phyloP scores from a whole-genome alignment of 139 green algal species.

The Chlamydomonas schloesseri region DNA sequence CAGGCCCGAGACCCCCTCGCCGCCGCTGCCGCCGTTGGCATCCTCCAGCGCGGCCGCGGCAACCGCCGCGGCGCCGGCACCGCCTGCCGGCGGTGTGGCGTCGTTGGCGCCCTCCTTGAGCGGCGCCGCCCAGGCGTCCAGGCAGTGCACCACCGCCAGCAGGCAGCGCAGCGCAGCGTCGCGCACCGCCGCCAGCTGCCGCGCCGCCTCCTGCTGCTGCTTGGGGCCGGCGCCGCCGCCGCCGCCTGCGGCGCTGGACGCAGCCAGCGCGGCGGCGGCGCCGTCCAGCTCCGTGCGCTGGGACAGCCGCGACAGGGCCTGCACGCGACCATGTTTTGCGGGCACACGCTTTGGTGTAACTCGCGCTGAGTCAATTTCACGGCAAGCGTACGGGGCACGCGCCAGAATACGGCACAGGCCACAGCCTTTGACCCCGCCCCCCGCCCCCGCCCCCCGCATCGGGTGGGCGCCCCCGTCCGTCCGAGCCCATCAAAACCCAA shows the following conservation, averaged over 20 bases:
- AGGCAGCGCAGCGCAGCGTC: slow-evolving; percentile 46
- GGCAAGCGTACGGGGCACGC: too few relatives aligned
- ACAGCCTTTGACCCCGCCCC: too few relatives aligned
- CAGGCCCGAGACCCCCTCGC: background rate
- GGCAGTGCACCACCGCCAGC: slow-evolving; percentile 67
- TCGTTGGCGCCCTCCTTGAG: slow-evolving; percentile 52
- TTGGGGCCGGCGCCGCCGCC: background rate
- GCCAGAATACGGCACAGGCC: too few relatives aligned
- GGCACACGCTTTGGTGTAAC: too few relatives aligned
- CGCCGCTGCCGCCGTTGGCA: background rate
- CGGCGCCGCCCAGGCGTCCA: slow-evolving; percentile 82
- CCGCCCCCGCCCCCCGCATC: too few relatives aligned
- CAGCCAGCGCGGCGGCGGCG: background rate
- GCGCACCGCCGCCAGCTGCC: slow-evolving; percentile 22
- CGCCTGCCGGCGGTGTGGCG: too few relatives aligned
- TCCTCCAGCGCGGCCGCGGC: background rate
- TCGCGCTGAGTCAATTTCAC: too few relatives aligned
- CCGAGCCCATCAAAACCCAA: too few relatives aligned
- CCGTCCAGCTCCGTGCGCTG: slow-evolving; percentile 44
- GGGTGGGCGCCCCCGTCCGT: too few relatives aligned
- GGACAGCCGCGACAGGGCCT: slow-evolving; percentile 53
- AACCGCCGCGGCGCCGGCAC: background rate
- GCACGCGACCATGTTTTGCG: background rate
- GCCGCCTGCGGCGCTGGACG: too few relatives aligned
- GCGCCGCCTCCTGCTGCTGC: slow-evolving; percentile 16